A percentile compares a stretch with the other conserved stretches of the same genome.
Evolutionary conservation across 1,284 basidiomycete species (phyloP).

Genomic region (Schizophyllum amplum): DNA sequence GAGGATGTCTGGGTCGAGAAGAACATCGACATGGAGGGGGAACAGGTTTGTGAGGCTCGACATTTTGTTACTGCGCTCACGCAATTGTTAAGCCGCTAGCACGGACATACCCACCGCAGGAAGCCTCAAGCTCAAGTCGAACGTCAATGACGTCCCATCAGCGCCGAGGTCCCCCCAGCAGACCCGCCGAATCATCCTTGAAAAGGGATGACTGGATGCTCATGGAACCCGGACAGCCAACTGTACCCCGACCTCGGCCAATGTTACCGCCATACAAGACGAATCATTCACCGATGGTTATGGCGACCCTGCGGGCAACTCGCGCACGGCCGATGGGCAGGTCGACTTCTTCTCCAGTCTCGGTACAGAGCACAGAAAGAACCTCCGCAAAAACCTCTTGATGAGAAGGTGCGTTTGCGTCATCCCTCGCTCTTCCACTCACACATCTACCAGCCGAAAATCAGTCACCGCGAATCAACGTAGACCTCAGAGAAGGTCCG

Average conservation of each 20-base stretch:
- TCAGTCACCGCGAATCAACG: slow-evolving; percentile 78
- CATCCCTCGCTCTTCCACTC: background rate
- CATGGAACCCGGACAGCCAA: slow-evolving; percentile 30
- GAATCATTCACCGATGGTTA: slow-evolving; percentile 64
- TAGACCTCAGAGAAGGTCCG: slow-evolving; percentile 58
- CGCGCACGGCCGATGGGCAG: slow-evolving; percentile 41
- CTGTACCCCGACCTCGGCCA: background rate
- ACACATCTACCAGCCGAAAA: slow-evolving; percentile 34
- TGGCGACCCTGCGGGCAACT: slow-evolving; percentile 45
- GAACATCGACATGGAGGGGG: slow-evolving; percentile 72
- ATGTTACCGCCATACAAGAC: slow-evolving; percentile 24
- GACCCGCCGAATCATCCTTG: slow-evolving; percentile 37
- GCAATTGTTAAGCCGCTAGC: slow-evolving; percentile 42
- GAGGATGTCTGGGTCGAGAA: slow-evolving; percentile 84
- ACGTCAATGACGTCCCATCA: slow-evolving; percentile 34
- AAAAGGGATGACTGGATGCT: slow-evolving; percentile 91
- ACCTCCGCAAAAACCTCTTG: slow-evolving; percentile 61
- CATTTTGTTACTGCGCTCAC: background rate
- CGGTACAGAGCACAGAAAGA: slow-evolving; percentile 70
- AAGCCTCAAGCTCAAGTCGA: slow-evolving; percentile 61
- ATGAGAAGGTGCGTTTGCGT: slow-evolving; percentile 50
- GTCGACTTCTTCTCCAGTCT: slow-evolving; percentile 84
- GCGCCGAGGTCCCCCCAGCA: slow-evolving; percentile 37
- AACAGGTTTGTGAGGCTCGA: slow-evolving; percentile 41
- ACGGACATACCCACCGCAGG: slow-evolving; percentile 74